Conservation (phyloP, 1,139 yeast genomes). For the Candida gigantensis region DNA sequence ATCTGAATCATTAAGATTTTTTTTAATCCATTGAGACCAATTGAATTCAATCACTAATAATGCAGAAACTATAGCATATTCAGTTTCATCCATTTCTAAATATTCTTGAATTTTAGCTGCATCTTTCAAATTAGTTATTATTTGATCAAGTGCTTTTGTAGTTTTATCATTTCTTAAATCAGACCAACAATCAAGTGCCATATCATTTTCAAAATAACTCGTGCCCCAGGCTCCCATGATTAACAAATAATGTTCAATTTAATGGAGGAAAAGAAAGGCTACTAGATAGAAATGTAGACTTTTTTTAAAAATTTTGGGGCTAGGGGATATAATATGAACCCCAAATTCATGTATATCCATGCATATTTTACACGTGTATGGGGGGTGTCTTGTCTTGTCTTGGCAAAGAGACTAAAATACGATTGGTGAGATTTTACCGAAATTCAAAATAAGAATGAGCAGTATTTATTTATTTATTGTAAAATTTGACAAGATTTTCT, state of each 20-base stretch:
- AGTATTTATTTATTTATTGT: too few species aligned
- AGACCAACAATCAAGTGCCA: constrained; percentile 15
- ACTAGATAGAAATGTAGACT: background rate
- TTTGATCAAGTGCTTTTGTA: constrained; percentile 10
- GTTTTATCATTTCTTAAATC: background rate
- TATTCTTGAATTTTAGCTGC: constrained; percentile 6
- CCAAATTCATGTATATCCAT: too few species aligned
- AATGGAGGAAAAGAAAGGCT: background rate
- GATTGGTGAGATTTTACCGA: too few species aligned
- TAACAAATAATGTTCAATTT: background rate
- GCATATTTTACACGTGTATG: too few species aligned
- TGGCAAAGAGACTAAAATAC: too few species aligned
- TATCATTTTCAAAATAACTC: constrained; percentile 18
- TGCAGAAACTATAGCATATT: constrained; percentile 9
- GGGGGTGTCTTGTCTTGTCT: too few species aligned
- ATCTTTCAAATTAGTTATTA: constrained; percentile 5
- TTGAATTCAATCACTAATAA: constrained; percentile 12
- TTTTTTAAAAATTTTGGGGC: background rate
- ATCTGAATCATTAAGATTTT: background rate
- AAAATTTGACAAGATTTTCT: too few species aligned
- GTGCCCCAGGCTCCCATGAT: constrained; percentile 21
- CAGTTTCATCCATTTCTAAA: constrained; percentile 14
- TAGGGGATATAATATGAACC: too few species aligned
- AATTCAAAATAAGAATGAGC: too few species aligned
- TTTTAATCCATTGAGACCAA: constrained; percentile 5